phyloP scores from a whole-genome alignment of 768 basidiomycete genomes.

The Collybiopsis luxurians region DNA sequence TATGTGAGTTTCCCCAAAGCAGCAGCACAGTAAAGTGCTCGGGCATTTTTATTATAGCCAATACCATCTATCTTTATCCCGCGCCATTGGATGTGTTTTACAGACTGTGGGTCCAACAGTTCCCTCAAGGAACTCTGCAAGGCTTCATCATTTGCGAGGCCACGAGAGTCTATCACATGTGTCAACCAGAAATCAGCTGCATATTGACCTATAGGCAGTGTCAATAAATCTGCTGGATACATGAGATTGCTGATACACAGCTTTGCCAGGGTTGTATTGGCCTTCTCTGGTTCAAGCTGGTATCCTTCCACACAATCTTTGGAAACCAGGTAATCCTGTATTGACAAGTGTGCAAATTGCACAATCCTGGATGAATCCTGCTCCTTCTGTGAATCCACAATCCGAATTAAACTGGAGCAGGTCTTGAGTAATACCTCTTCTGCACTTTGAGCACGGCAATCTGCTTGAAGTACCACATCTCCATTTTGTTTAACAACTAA shows the following conservation, averaged over 20 bases:
- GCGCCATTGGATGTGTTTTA: background rate
- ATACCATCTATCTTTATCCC: background rate
- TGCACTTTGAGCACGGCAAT: background rate
- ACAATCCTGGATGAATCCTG: too few relatives aligned
- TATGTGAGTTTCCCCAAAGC: too few relatives aligned
- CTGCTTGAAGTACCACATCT: background rate
- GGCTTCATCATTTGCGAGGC: background rate
- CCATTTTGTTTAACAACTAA: background rate
- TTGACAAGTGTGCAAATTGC: too few relatives aligned
- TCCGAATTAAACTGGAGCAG: too few relatives aligned
- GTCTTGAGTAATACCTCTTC: background rate
- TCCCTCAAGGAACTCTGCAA: background rate
- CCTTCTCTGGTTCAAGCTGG: background rate
- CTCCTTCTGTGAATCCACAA: too few relatives aligned
- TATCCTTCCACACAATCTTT: too few relatives aligned
- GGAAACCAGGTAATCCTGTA: too few relatives aligned
- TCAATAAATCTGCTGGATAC: background rate
- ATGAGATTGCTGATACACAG: background rate
- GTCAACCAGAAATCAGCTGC: background rate
- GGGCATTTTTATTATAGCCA: background rate
- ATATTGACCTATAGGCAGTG: background rate
- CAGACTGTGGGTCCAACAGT: background rate
- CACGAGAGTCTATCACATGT: background rate
- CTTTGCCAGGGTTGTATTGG: background rate
- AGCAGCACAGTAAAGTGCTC: too few relatives aligned